Base-by-base conservation (phyloP, 176 grass and related monocot species). In the Leersia perrieri region DNA sequence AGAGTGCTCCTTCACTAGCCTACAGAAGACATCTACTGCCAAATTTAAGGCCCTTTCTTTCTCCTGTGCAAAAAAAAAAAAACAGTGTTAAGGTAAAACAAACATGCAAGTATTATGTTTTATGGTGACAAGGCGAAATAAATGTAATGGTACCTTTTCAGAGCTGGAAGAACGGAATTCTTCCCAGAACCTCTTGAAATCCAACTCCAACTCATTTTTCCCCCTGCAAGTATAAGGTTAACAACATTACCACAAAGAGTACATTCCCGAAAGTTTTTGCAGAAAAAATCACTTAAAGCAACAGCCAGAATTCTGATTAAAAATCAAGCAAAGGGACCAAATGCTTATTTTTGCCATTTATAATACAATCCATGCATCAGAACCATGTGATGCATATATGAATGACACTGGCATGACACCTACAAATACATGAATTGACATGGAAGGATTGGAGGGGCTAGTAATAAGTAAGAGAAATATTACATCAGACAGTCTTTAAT, bases 141-240 rank as follows among this genome's bases (percentile, higher is more conserved):
- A 65, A 8, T 9, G 8, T 32, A 14, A 79, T 62, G 42, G 61
- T 58, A 96, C 97, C 93, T 99, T 96, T 81, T 99, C 97, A 49
- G 89, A 99, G 93, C 87, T 96, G 84, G 93, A 99, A 93, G 89
- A 91, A 66, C 97, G 97, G 70, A 99, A 99, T 77, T 96, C 97
- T 87, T 99, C 97, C 97, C 97, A 99, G 87, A 84, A 96, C 68
- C 82, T 99, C 93, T 76, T 96, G 83, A 99, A 94, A 84, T 93
- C 93, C 36, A 84, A 84, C 76, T 93, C 90, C 81, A 96, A 79
- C 91, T 99, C 97, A 90, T 88, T 32, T 87, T 93, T 99, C 25
- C 89, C 93, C 78, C 97, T 99, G 91, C 51, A 72, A 36, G 53
- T 58, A 72, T 60, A 62, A 75, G 51, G 82, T 28, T 35, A 73